Conservation (phyloP, 2,329 filamentous ascomycete species). For the Penicillium sp. region DNA sequence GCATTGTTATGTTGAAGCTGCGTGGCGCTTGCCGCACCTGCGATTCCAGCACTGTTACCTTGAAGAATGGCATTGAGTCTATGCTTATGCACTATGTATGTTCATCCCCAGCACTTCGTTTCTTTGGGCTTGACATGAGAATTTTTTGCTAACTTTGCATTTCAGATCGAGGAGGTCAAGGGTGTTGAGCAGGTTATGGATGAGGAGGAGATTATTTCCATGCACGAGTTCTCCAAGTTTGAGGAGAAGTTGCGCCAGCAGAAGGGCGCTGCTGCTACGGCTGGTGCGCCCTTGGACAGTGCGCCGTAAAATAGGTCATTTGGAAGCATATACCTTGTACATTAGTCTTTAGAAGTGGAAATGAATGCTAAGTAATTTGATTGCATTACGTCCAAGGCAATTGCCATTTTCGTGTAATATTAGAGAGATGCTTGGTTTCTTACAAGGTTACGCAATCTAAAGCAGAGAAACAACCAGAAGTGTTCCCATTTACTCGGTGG, state of each 20-base stretch:
- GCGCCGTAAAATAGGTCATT: constrained; percentile 24
- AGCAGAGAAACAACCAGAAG: too few species aligned
- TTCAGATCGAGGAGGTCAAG: constrained; percentile 86
- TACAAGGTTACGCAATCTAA: too few species aligned
- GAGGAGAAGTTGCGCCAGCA: constrained; percentile 69
- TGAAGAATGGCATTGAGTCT: constrained; percentile 96
- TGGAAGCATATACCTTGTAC: constrained; percentile 1
- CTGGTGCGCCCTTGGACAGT: constrained; percentile 48
- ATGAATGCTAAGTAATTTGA: neutral
- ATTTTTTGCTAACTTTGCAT: constrained; percentile 15
- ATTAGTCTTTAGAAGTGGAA: neutral
- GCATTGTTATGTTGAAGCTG: constrained; percentile 76
- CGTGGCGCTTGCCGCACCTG: constrained; percentile 90
- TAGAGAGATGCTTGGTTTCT: too few species aligned
- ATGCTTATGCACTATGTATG: constrained; percentile 95
- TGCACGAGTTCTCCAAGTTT: constrained; percentile 85
- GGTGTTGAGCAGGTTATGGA: constrained; percentile 85
- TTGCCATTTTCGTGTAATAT: too few species aligned
- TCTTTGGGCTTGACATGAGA: neutral
- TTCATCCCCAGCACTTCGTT: constrained; percentile 20
- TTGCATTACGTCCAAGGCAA: neutral
- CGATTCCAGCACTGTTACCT: constrained; percentile 88
- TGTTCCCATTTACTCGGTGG: too few species aligned
- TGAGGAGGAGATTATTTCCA: constrained; percentile 77
- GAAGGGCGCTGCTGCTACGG: constrained; percentile 44